Conservation (phyloP, 2,329 filamentous ascomycete genomes). For the Ascochyta pisi region DNA sequence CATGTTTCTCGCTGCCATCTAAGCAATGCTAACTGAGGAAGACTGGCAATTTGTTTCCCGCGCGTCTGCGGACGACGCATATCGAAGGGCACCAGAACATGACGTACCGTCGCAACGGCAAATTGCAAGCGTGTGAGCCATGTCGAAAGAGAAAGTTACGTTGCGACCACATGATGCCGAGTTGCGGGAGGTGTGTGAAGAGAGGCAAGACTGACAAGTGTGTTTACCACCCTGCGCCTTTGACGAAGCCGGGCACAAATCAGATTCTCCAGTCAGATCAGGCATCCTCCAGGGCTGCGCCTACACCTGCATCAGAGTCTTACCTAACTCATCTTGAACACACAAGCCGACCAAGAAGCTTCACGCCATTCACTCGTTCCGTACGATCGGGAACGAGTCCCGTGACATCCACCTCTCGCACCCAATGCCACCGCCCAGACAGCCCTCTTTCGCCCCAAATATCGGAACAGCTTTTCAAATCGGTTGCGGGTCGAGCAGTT, state of each 20-base stretch:
- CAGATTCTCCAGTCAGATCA: constrained; percentile 12
- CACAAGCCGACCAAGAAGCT: not conserved
- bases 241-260: constrained; percentile 35
- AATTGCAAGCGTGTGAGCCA: constrained; percentile 48
- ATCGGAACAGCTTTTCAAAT: too few species aligned
- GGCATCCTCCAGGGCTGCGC: constrained; percentile 2
- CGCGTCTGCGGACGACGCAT: constrained; percentile 33
- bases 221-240: constrained; percentile 46
- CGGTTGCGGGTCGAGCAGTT: not conserved
- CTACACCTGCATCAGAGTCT: not conserved
- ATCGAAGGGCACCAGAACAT: constrained; percentile 38
- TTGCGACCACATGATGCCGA: constrained; percentile 47
- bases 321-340: constrained; percentile 8
- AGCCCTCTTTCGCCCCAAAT: too few species aligned
- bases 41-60: constrained; percentile 42
- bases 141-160: constrained; percentile 47
- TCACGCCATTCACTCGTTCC: not conserved
- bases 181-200: constrained; percentile 42
- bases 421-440: too few species aligned
- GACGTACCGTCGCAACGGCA: constrained; percentile 46
- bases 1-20: not conserved
- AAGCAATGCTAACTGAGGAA: constrained; percentile 7
- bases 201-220: constrained; percentile 39
- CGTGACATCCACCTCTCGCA: not conserved
- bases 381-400: not conserved